phyloP scores from a whole-genome alignment of 2,329 filamentous ascomycete genomes.

The Setomelanomma holmii region DNA sequence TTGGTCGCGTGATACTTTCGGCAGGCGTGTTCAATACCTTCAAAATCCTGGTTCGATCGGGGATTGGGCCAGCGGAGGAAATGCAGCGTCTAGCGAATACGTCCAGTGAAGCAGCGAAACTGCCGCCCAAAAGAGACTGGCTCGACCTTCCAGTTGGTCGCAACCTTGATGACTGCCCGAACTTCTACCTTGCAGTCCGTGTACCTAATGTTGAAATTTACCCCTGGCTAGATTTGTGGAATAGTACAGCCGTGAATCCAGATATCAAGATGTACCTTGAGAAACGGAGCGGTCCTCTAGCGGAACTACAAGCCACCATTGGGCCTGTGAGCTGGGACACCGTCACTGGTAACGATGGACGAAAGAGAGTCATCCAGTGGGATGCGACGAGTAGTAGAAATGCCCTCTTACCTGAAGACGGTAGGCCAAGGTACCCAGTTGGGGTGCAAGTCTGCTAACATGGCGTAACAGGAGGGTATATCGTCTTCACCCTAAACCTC shows the following conservation, averaged over 20 bases:
- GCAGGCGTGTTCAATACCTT: slow-evolving; percentile 70
- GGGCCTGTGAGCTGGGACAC: slow-evolving; percentile 67
- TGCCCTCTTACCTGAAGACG: background rate
- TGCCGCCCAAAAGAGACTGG: slow-evolving; percentile 49
- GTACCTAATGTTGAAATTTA: slow-evolving; percentile 55
- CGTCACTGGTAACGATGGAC: slow-evolving; percentile 60
- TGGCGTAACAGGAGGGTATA: slow-evolving; percentile 4
- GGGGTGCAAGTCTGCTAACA: background rate
- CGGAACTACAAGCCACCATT: slow-evolving; percentile 67
- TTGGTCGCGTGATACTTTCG: slow-evolving; percentile 69
- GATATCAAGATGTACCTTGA: slow-evolving; percentile 47
- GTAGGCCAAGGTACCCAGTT: background rate
- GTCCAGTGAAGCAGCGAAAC: slow-evolving; percentile 46
- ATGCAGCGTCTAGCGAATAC: slow-evolving; percentile 45
- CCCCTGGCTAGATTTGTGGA: slow-evolving; percentile 66
- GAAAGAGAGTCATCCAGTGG: slow-evolving; percentile 67
- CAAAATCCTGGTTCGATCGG: slow-evolving; percentile 69
- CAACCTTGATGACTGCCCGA: slow-evolving; percentile 49
- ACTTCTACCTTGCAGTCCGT: slow-evolving; percentile 4
- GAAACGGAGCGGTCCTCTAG: slow-evolving; percentile 60
- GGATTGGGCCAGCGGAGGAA: slow-evolving; percentile 64
- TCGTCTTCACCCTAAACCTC: slow-evolving; percentile 58
- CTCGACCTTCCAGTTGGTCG: slow-evolving; percentile 54
- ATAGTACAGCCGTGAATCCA: slow-evolving; percentile 41
- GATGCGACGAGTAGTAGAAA: slow-evolving; percentile 1